Evolutionary conservation across 2,329 filamentous ascomycete species (phyloP), one percentile per base, ranked within the genome.

Genomic region (Penicillium sp.): DNA sequence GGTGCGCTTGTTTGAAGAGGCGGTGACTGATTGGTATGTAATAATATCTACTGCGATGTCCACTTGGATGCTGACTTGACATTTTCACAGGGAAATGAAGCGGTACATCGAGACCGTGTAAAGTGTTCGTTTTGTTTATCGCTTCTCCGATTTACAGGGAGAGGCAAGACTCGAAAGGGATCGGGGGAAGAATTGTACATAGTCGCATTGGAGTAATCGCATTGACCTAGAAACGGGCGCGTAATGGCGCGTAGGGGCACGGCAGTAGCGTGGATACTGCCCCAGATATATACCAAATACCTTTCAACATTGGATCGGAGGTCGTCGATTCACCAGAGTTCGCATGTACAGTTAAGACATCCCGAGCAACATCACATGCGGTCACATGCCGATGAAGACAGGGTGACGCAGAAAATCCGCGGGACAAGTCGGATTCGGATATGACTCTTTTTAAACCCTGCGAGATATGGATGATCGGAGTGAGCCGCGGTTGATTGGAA

Each of bases 21-120:
- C 92, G 2, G 93, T 97, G 6, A 97, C 94, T 19, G 94, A 97
- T 74, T 97, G 93, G 91, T 93, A 81, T 73, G 88, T 86, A 53
- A 50, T 36, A 28, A 16, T 41, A 35, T 54, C 12, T 36, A 37
- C 37, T 46, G 26, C 42, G 30, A 42, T 44, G 12, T 46, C 12
- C 7, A 36, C 22, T 19, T 17, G 30, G 25, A 56, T 41, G 44
- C 66, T 69, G 55, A 63, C 53, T 53, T 55, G n/a, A 35, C 30
- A 26, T 19, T 11, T 42, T 43, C 57, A 25, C 60, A 89, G 87
- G 88, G 89, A 92, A 73, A 81, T 91, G 72, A 84, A 84, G 75
- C 81, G 89, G 56, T 91, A 91, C 67, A 89, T 91, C 59, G 88
- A 91, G 74, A 89, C 86, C n/a, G 86, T 89, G 55, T 87, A 40